Base-by-base conservation (phyloP, 306 rosid genomes). In the Sphenostylis stenocarpa region DNA sequence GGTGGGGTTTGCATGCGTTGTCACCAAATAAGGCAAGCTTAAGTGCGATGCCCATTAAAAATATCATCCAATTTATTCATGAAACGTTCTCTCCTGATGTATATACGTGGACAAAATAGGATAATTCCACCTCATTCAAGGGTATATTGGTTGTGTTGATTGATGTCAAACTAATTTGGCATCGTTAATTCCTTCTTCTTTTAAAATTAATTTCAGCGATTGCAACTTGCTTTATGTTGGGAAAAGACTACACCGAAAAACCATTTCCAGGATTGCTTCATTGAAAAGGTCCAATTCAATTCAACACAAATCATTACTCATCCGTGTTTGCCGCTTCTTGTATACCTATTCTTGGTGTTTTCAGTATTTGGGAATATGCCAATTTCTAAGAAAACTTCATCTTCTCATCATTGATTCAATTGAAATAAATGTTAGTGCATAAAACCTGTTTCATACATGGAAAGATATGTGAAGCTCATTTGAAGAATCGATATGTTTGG, bases 11-110 rank as follows among this genome's bases (percentile, higher is more conserved):
- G 43, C 78, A 64, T 83, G 43, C 8, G 43, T 76, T 75, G 80
- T 83, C 87, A 85, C 87, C 82, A 71, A 80, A 77, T 52, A 56
- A 26, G 79, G 79, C 81, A 82, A 83, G 29, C 51, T 26, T 79
- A 74, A 87, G 89, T 88, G 93, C 67, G 8, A 45, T 73, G 38
- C 67, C 90, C 88, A 87, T 74, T 70, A 57, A 80, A 64, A 43
- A 72, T 76, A 47, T 17, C 63, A 26, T 64, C 44, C 78, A 78
- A 72, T 76, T 33, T 53, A 77, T 68, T 81, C 72, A 80, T 77
- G 67, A 81, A 74, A 24, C 4, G 5, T 24, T 51, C 72, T 73
- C 66, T 67, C 39, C 68, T 2, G 14, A 55, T 56, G 66, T 58
- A 60, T 14, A 45, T 49, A n/a, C n/a, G 62, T 81, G 70, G 78